Evolutionary conservation across 2,329 filamentous ascomycete genomes (phyloP).

Genomic region (Lecanicillium sp.): DNA sequence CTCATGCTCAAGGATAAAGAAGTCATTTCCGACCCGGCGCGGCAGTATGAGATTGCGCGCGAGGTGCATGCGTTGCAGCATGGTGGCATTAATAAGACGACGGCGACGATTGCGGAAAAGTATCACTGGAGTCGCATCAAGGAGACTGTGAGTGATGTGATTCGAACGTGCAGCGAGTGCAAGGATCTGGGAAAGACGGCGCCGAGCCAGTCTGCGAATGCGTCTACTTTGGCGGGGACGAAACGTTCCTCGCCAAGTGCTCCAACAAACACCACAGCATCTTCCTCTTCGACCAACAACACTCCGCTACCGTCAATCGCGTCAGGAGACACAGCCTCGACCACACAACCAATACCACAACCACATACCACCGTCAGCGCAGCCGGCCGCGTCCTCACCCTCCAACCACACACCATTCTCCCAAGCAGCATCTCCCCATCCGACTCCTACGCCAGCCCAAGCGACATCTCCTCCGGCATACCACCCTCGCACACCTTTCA

Average conservation of each 20-base stretch:
- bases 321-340: neutral
- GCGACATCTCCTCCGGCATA: slow-evolving; percentile 34
- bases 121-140: slow-evolving; percentile 99
- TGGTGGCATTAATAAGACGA: slow-evolving; percentile 97
- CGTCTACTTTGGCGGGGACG: slow-evolving; percentile 13
- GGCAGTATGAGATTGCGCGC: slow-evolving; percentile 84
- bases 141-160: slow-evolving; percentile 90
- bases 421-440: slow-evolving; percentile 3
- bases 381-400: slow-evolving; percentile 9
- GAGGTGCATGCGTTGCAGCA: slow-evolving; percentile 68
- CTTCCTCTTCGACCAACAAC: neutral
- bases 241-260: slow-evolving; percentile 2
- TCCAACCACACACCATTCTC: slow-evolving; percentile 10
- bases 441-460: slow-evolving; percentile 35
- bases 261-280: neutral
- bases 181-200: slow-evolving; percentile 64
- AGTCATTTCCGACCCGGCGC: slow-evolving; percentile 81
- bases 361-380: slow-evolving; percentile 10
- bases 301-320: neutral
- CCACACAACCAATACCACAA: slow-evolving; percentile 6
- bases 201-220: neutral
- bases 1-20: slow-evolving; percentile 98
- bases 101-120: slow-evolving; percentile 82
- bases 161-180: slow-evolving; percentile 84
- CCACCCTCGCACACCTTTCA: slow-evolving; percentile 29